Conservation (phyloP, 2,329 filamentous ascomycete genomes). For the Aspergillus proliferans region DNA sequence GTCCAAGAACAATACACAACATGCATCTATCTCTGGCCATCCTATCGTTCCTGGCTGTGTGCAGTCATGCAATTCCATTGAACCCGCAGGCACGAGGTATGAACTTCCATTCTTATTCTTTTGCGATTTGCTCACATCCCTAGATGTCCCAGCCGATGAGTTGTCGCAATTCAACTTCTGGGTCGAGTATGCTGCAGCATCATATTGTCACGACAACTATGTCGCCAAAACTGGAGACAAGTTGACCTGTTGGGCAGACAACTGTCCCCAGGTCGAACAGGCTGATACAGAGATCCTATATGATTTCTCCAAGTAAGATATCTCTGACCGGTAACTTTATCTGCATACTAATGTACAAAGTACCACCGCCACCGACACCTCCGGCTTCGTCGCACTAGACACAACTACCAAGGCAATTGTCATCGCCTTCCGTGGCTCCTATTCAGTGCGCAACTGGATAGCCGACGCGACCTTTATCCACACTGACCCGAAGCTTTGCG, state of each 20-base stretch:
- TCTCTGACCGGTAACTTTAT: constrained; percentile 12
- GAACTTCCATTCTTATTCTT: background rate
- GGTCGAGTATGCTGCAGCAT: constrained; percentile 46
- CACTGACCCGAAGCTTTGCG: constrained; percentile 35
- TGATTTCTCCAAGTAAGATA: constrained; percentile 42
- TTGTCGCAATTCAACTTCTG: constrained; percentile 34
- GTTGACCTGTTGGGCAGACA: constrained; percentile 37
- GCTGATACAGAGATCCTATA: constrained; percentile 26
- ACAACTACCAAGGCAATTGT: constrained; percentile 36
- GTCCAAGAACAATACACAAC: background rate
- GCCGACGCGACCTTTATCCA: constrained; percentile 22
- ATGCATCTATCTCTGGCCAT: background rate
- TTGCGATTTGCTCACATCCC: background rate
- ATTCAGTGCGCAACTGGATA: constrained; percentile 26
- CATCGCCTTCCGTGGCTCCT: constrained; percentile 33
- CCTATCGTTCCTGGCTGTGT: background rate
- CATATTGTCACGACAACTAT: constrained; percentile 46
- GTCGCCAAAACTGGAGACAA: constrained; percentile 32
- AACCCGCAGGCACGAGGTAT: background rate
- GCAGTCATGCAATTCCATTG: background rate
- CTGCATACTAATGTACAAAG: background rate
- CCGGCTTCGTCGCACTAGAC: constrained; percentile 46
- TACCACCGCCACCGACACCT: constrained; percentile 33
- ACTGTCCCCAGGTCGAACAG: constrained; percentile 41
- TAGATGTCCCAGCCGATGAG: background rate